Evolutionary conservation across 31 red algal species (phyloP), one percentile per base, ranked within the genome.

Genomic region (Asparagopsis taxiformis): DNA sequence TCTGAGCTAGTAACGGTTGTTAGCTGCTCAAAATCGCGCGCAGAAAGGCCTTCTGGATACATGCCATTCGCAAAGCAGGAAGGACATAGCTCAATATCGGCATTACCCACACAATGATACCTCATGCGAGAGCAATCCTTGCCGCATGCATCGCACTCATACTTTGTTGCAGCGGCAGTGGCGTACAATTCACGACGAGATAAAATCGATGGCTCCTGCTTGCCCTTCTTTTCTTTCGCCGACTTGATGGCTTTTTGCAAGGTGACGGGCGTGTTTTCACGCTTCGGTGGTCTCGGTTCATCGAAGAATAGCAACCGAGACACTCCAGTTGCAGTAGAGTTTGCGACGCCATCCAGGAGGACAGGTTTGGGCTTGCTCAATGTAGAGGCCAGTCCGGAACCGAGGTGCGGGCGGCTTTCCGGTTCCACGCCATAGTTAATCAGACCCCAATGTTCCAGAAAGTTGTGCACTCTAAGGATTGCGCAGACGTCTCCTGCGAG

Each of bases 401-500:
- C 56, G 0, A 75, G 77, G 19, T 75, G 79, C 16, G 94, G 83
- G 33, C 88, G 68, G 74, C 72, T 89, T 50, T 89, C 85, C 34
- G 89, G 70, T 31, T 89, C 94, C 19, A 90, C 77, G 15, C 81
- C 85, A 57, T 83, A 93, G 74, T 97, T 97, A 28, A 97, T 93
- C 37, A 97, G 94, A 11, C 94, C 89, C 94, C 94, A 97, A 31
- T 92, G 88, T 31, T 89, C 88, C 32, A 92, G 75, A 72, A 92
- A 92, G 21, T 62, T 72, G 59, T 91, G 88, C 46, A 96, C 82
- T 46, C 93, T 72, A 62, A 96, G 53, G 46, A 96, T 80, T 19
- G 93, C 79, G 56, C 87, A 84, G 1, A 88, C 93, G 51, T 96
- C 93, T n/a, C 87, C 93, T 32, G 87, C 87, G 2, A 96, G 70